Evolutionary conservation across 768 basidiomycete genomes (phyloP), one percentile per base, ranked within the genome.

Genomic region (Tremella fuciformis): DNA sequence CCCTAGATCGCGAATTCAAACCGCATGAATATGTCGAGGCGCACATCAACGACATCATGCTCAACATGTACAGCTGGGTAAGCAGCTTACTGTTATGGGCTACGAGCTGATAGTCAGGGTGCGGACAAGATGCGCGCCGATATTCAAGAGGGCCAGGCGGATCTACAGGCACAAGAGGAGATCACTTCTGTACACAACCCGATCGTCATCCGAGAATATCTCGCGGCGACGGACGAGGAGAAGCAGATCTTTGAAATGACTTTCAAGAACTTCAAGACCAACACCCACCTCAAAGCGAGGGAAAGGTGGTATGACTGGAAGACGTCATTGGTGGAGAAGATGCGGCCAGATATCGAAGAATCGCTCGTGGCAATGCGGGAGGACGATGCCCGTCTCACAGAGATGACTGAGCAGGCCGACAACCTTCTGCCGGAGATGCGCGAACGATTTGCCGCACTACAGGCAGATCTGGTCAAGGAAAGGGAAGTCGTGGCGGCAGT

Each of bases 231-330:
- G 6, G 76, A 77, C 44, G 71, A 76, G 16, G 75, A 77, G n/a
- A 74, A 74, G 62, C 59, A 64, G n/a, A 54, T 76, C 46, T 76
- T 76, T 55, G 75, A 78, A 61, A 65, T 70, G 65, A 65, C 70
- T 38, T 69, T 65, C 66, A 62, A 67, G 52, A 55, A 54, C 1
- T 66, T 74, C 61, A 77, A 77, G 57, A 66, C 67, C 13, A 73
- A 76, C 57, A 75, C 75, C 4, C 75, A 75, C 21, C 59, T 76
- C 21, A 71, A 65, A 50, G 73, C 71, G 21, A 64, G 69, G 42
- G 66, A 65, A 46, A 58, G 61, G 50, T 78, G 77, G 77, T 73
- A 76, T 55, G 69, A 75, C 22, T 78, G 77, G 77, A 69, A 70
- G 58, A 60, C 58, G 29, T 60, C 64, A 13, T 58, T 76, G 51